These are phyloP conservation scores for Alternaria dauci DNA, from an alignment of 2,329 filamentous ascomycete species.

Conservation along the genomic window DNA sequence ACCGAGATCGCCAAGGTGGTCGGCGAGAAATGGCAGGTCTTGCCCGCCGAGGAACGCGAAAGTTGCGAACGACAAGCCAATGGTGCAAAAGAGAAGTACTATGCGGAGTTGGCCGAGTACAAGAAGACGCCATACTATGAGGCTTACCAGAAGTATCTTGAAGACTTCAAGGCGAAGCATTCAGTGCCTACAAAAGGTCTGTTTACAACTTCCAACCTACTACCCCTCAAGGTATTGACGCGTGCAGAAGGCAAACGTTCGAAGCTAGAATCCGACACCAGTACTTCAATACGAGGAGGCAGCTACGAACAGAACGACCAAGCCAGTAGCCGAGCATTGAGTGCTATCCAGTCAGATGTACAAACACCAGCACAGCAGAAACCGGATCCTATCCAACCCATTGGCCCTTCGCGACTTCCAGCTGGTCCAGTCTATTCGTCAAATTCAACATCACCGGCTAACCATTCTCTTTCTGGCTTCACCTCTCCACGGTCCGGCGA, in stretches of 20 bases:
- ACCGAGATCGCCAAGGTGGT: slow-evolving; percentile 85
- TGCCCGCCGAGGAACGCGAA: slow-evolving; percentile 73
- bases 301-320: slow-evolving; percentile 44
- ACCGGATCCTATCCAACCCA: slow-evolving; percentile 41
- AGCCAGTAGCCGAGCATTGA: slow-evolving; percentile 35
- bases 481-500: slow-evolving; percentile 46
- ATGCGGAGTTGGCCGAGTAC: slow-evolving; percentile 74
- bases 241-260: slow-evolving; percentile 54
- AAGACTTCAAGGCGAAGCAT: slow-evolving; percentile 80
- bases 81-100: slow-evolving; percentile 78
- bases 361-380: slow-evolving; percentile 27
- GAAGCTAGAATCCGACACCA: slow-evolving; percentile 53
- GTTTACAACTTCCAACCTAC: slow-evolving; percentile 9
- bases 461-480: slow-evolving; percentile 40
- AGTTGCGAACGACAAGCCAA: slow-evolving; percentile 76
- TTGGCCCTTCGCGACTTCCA: slow-evolving; percentile 35
- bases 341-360: slow-evolving; percentile 36
- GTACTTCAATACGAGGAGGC: slow-evolving; percentile 40
- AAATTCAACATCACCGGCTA: slow-evolving; percentile 47
- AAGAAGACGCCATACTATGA: slow-evolving; percentile 77
- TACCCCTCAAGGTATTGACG: slow-evolving; percentile 28
- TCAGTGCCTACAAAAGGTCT: slow-evolving; percentile 48
- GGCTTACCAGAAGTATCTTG: slow-evolving; percentile 74
- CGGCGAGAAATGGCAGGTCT: slow-evolving; percentile 81
- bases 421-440: slow-evolving; percentile 37